Conservation (phyloP, 306 rosid species). For the Boehmeria nivea region DNA sequence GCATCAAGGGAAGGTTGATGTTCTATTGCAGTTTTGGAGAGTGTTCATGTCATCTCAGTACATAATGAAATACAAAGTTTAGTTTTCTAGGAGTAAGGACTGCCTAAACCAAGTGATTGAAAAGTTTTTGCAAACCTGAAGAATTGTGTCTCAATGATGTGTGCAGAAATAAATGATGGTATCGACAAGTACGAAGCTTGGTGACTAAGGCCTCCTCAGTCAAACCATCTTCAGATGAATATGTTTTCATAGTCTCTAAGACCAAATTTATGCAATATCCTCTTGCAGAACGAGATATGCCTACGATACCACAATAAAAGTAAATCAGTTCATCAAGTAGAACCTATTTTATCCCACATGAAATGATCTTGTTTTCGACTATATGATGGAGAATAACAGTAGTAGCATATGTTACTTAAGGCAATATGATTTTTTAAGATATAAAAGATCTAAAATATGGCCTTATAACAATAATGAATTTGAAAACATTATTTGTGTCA, state of each 20-base stretch:
- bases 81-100: neutral
- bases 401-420: too few species aligned
- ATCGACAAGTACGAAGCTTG: slow-evolving; percentile 87
- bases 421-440: too few species aligned
- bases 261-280: slow-evolving; percentile 80
- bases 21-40: too few species aligned
- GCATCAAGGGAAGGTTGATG: too few species aligned
- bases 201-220: slow-evolving; percentile 91
- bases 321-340: slow-evolving; percentile 11
- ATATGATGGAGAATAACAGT: neutral
- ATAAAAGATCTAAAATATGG: too few species aligned
- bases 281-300: slow-evolving; percentile 87
- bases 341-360: too few species aligned
- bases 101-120: neutral
- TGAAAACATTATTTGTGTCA: too few species aligned
- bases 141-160: slow-evolving; percentile 64
- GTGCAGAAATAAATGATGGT: slow-evolving; percentile 81
- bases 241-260: slow-evolving; percentile 91
- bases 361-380: neutral
- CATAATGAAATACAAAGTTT: neutral
- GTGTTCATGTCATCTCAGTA: too few species aligned
- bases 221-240: slow-evolving; percentile 76
- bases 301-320: slow-evolving; percentile 29
- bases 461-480: too few species aligned
- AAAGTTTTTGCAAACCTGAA: slow-evolving; percentile 50